Conservation (phyloP, 2,329 filamentous ascomycete genomes). For the Stachybotrys echinatus region DNA sequence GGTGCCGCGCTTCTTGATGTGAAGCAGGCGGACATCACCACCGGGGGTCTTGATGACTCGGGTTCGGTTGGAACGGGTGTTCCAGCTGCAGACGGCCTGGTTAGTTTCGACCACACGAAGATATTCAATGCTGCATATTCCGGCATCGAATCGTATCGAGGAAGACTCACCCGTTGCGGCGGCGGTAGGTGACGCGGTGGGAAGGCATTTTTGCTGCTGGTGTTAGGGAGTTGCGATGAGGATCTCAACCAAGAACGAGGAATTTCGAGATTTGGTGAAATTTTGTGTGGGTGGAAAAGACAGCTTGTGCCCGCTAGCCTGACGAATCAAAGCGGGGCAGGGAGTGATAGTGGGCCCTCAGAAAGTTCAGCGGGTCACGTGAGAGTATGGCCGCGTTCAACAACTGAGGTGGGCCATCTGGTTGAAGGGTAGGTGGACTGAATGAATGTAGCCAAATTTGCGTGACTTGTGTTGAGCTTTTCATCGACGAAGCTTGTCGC, state of each 20-base stretch:
- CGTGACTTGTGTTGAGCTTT: no score
- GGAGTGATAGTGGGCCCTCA: neutral
- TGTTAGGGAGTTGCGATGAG: conserved; percentile 28
- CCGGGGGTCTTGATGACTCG: conserved; percentile 94
- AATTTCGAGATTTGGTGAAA: conserved; percentile 37
- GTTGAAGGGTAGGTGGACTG: no score
- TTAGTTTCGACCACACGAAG: neutral
- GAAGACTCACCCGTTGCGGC: conserved; percentile 70
- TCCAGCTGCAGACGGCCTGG: conserved; percentile 62
- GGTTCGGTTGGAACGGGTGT: conserved; percentile 96
- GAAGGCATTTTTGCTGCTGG: conserved; percentile 51
- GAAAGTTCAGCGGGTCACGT: conserved; percentile 13
- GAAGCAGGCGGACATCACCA: conserved; percentile 89
- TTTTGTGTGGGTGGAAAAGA: conserved; percentile 34
- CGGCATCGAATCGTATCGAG: conserved; percentile 7
- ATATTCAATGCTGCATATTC: neutral
- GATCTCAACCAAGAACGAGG: conserved; percentile 28
- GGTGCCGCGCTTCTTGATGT: conserved; percentile 99
- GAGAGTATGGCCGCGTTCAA: no score
- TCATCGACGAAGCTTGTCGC: no score
- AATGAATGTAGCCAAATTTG: no score
- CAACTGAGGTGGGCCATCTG: no score
- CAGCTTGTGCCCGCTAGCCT: conserved; percentile 30
- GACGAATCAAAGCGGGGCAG: conserved; percentile 26
- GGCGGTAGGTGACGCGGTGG: conserved; percentile 63